These are phyloP conservation scores for Hymenoscyphus fructigenus DNA, from an alignment of 2,329 filamentous ascomycete genomes.

Conservation along the genomic window DNA sequence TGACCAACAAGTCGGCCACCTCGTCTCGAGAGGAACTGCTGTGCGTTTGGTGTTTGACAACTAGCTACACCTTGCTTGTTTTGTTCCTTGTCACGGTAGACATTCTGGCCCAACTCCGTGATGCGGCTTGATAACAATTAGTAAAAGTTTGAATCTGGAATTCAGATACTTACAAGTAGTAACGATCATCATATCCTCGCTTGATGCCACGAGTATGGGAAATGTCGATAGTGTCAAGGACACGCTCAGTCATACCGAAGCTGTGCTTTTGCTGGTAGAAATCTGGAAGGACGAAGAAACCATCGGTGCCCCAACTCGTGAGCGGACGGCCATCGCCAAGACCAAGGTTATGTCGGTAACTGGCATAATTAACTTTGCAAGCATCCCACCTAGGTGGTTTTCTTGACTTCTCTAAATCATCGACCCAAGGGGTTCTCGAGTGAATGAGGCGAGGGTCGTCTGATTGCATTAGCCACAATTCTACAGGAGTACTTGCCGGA, in stretches of 20 bases:
- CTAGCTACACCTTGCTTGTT: conserved; percentile 56
- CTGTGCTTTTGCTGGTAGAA: conserved; percentile 50
- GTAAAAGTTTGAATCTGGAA: conserved; percentile 9
- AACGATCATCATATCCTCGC: conserved; percentile 55
- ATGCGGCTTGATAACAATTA: conserved; percentile 42
- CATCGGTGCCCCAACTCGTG: conserved; percentile 58
- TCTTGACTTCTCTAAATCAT: conserved; percentile 31
- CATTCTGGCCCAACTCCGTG: conserved; percentile 71
- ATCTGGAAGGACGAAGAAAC: conserved; percentile 53
- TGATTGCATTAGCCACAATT: conserved; percentile 57
- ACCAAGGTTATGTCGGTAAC: conserved; percentile 48
- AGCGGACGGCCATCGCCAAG: conserved; percentile 57
- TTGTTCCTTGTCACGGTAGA: conserved; percentile 56
- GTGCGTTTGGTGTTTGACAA: conserved; percentile 67
- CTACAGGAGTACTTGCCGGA: conserved; percentile 59
- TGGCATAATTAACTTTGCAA: conserved; percentile 60
- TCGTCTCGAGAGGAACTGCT: conserved; percentile 59
- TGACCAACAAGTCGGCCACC: conserved; percentile 60
- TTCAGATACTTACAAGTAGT: conserved; percentile 47
- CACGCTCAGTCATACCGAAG: conserved; percentile 53
- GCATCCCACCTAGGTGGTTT: conserved; percentile 48
- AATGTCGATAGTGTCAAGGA: conserved; percentile 67
- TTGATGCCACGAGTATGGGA: conserved; percentile 51
- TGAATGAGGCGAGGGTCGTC: conserved; percentile 47
- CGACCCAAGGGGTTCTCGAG: conserved; percentile 31